Base-by-base conservation (phyloP, 352 stramenopile genomes). In the Phytophthora cactorum region DNA sequence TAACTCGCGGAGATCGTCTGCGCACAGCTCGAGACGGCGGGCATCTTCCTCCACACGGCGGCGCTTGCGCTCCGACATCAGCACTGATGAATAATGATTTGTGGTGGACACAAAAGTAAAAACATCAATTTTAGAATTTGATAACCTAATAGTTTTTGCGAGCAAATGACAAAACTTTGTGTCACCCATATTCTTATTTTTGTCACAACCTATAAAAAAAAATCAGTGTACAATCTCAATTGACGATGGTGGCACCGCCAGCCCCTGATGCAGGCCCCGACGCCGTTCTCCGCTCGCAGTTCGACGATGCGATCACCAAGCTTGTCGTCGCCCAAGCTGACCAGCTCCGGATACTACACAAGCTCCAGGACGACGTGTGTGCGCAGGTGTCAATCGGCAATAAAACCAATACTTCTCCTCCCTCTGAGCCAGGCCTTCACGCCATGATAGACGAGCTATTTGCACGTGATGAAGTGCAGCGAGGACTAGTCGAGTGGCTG, bases 11-110 rank as follows among this genome's bases (percentile, higher is more conserved):
- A 85, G 66, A 12, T 85, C 72, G 17, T 64, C 63, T 9, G 68
- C 74, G 55, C 70, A 80, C 25, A 70, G 57, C 63, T 72, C 67
- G 34, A 85, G 63, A 50, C 52, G 68, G 38, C 61, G 74, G 27
- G 61, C 61, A 25, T 72, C 67, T 5, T 59, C 53, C 11, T 63
- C 28, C 44, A 66, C 27, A 4, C 69, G 73, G 4, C 41, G 64
- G 2, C 74, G 74, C 55, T 82, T 82, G 14, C 57, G 51, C 28
- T 75, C 62, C 32, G 52, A 72, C 62, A 75, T 75, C 12, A 43
- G 12, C 10, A 43, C 22, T 22, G 22, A 22, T 22, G 22, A 22
- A 22, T 22, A 22, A 22, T 22, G 22, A 43, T 34, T n/a, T n/a
- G 4, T 38, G 32, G 32, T 38, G 11, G 8, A 12, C 32, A 38